A percentile compares a stretch with the other conserved stretches of the same genome.
Conservation (phyloP, 2,329 filamentous ascomycete species). For the Trichocomaceae sp. region DNA sequence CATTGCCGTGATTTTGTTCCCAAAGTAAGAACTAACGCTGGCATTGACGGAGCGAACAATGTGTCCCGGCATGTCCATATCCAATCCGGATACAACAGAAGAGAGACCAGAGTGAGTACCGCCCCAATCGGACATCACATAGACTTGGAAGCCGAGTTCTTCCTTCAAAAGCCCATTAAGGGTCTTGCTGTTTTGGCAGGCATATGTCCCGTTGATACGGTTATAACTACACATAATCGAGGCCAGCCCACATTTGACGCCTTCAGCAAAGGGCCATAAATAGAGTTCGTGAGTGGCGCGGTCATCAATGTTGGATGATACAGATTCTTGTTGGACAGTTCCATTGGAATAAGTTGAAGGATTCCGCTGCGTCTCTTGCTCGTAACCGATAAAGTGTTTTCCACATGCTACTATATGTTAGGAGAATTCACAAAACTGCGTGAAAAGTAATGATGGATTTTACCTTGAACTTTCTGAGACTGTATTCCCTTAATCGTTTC, state of each 20-base stretch:
- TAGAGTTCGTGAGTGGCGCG: constrained; percentile 58
- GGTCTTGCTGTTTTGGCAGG: constrained; percentile 43
- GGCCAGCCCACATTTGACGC: constrained; percentile 49
- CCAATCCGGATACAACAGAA: constrained; percentile 40
- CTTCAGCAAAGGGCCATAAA: constrained; percentile 57
- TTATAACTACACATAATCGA: constrained; percentile 53
- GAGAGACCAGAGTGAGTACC: constrained; percentile 35
- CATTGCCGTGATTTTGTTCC: constrained; percentile 30
- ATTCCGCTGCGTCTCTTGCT: constrained; percentile 63
- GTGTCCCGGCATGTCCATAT: constrained; percentile 24
- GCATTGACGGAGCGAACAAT: not conserved
- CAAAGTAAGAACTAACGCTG: constrained; percentile 24
- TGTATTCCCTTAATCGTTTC: constrained; percentile 37
- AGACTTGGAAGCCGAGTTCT: constrained; percentile 48
- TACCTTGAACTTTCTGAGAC: constrained; percentile 50
- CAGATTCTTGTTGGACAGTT: constrained; percentile 35
- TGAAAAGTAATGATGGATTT: too few relatives aligned
- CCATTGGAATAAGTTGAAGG: constrained; percentile 33
- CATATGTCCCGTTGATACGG: constrained; percentile 42
- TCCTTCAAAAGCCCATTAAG: constrained; percentile 45
- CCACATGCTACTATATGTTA: constrained; percentile 31
- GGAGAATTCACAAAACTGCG: not conserved
- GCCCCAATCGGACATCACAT: constrained; percentile 41
- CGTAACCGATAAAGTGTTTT: constrained; percentile 55
- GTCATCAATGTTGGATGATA: constrained; percentile 57